Conservation (phyloP, 352 stramenopile species). For the Blastocystis sp. region DNA sequence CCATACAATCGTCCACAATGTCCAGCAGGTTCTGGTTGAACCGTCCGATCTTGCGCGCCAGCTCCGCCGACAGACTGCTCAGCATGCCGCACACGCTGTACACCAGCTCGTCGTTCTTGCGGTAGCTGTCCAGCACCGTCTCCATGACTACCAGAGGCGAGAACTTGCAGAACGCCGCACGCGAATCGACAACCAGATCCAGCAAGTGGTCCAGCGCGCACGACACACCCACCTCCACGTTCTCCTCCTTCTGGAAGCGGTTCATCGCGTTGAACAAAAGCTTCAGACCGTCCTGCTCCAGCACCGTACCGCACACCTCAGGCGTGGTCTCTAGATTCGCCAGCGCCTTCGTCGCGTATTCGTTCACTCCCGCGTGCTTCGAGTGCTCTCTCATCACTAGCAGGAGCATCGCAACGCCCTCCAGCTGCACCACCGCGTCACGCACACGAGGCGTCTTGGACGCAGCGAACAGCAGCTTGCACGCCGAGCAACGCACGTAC, state of each 20-base stretch:
- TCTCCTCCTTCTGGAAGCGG: constrained; percentile 2
- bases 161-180: constrained; percentile 9
- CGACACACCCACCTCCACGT: constrained; percentile 6
- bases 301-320: constrained; percentile 11
- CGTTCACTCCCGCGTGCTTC: not conserved
- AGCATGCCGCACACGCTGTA: constrained; percentile 48
- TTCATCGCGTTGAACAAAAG: constrained; percentile 36
- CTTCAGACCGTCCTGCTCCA: constrained; percentile 4
- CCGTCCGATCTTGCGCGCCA: constrained; percentile 22
- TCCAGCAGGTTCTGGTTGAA: constrained; percentile 10
- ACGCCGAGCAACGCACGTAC: not conserved
- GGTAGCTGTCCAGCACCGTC: constrained; percentile 35
- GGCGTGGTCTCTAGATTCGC: not conserved
- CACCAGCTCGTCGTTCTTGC: not conserved
- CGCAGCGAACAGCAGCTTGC: constrained; percentile 36
- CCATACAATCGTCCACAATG: constrained; percentile 35
- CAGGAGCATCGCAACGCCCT: constrained; percentile 46
- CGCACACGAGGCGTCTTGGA: constrained; percentile 18
- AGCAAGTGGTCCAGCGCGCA: constrained; percentile 20
- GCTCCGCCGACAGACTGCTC: constrained; percentile 9
- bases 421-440: constrained; percentile 34
- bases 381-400: constrained; percentile 42
- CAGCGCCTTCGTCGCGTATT: constrained; percentile 3
- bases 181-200: not conserved
- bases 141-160: constrained; percentile 2